Conservation (phyloP, 176 grass and related monocot species). For the Chrysopogon serrulatus region DNA sequence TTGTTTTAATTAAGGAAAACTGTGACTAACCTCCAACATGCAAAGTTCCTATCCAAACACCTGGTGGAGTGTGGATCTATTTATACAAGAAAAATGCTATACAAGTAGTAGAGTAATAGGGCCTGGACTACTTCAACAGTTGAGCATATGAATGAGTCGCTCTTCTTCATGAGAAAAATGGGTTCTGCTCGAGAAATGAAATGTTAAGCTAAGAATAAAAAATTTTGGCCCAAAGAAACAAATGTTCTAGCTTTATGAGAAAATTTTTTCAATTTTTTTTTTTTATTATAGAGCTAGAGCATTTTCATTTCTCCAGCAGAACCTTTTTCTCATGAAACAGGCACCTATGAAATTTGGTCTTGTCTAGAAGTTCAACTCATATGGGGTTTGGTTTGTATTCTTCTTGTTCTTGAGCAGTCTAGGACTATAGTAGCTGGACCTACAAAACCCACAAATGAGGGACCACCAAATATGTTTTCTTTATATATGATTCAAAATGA, state of each 20-base stretch:
- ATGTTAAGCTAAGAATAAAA: too few relatives aligned
- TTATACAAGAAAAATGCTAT: background rate
- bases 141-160: too few relatives aligned
- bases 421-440: background rate
- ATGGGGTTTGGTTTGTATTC: background rate
- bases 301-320: too few relatives aligned
- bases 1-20: background rate
- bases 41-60: background rate
- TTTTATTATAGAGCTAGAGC: too few relatives aligned
- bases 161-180: too few relatives aligned
- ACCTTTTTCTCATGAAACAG: background rate
- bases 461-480: background rate
- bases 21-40: background rate
- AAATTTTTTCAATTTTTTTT: too few relatives aligned
- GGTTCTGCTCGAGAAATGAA: too few relatives aligned
- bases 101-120: background rate
- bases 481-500: background rate
- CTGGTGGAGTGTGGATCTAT: background rate
- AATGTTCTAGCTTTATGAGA: too few relatives aligned
- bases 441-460: background rate
- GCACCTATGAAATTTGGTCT: background rate
- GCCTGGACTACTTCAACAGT: background rate
- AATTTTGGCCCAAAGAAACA: too few relatives aligned
- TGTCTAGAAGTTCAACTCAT: background rate
- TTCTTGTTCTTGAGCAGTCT: background rate